Percentiles rank a stretch among this genome's conserved stretches.
phyloP scores from a whole-genome alignment of 2,329 filamentous ascomycete genomes.

The Colletotrichum neosansevieriae region DNA sequence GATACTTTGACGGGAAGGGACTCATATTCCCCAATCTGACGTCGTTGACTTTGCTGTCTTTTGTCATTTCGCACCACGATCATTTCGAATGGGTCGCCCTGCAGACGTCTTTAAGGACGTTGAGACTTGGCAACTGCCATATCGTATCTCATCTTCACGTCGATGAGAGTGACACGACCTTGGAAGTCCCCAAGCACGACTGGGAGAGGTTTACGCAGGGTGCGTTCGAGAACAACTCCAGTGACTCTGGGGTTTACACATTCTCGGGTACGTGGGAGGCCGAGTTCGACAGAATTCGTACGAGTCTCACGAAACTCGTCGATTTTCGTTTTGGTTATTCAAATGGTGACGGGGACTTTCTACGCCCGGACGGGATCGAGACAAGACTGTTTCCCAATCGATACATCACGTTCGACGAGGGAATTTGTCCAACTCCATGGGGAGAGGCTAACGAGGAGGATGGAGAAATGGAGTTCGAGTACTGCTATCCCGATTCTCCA shows the following conservation, averaged over 20 bases:
- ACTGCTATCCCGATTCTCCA: neutral
- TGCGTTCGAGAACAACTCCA: slow-evolving; percentile 1
- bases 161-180: neutral
- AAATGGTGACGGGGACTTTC: neutral
- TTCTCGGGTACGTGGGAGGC: slow-evolving; percentile 42
- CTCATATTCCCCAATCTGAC: slow-evolving; percentile 42
- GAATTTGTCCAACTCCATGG: neutral
- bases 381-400: neutral
- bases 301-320: slow-evolving; percentile 32
- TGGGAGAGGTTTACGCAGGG: slow-evolving; percentile 35
- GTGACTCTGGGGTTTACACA: slow-evolving; percentile 11
- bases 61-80: slow-evolving; percentile 40
- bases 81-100: slow-evolving; percentile 46
- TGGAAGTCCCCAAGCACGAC: slow-evolving; percentile 11
- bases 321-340: slow-evolving; percentile 37
- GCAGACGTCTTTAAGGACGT: slow-evolving; percentile 19
- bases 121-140: slow-evolving; percentile 38
- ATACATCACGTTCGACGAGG: neutral
- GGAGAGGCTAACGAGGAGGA: neutral
- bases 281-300: slow-evolving; percentile 42
- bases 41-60: slow-evolving; percentile 36
- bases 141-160: slow-evolving; percentile 34
- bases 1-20: slow-evolving; percentile 41
- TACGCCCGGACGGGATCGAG: neutral
- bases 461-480: slow-evolving; percentile 1